A percentile compares a stretch with the other conserved stretches of the same genome.
Conservation (phyloP, 306 rosid genomes). For the Prunus armeniaca region DNA sequence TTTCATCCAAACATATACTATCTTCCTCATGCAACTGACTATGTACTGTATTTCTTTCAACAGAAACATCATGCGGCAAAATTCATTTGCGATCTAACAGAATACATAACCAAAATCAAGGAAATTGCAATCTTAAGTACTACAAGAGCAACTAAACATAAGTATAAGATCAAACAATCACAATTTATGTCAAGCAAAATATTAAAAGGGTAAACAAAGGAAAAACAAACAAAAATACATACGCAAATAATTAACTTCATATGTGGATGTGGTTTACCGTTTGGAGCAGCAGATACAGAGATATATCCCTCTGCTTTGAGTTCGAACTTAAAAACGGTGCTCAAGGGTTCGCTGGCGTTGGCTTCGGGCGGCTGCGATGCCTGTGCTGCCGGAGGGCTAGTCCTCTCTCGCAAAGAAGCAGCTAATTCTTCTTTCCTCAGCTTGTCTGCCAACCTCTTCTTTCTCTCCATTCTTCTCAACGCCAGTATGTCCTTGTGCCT, state of each 20-base stretch:
- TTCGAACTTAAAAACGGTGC: conserved; percentile 23
- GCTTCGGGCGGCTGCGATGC: background rate
- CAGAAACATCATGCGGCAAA: background rate
- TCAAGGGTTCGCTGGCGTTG: conserved; percentile 13
- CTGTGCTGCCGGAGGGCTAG: background rate
- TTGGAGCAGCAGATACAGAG: background rate
- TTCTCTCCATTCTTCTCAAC: conserved; percentile 28
- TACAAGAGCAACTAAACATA: no score
- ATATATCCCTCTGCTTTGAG: conserved; percentile 11
- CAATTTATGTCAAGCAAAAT: background rate
- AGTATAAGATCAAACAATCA: background rate
- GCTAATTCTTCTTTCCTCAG: conserved; percentile 23
- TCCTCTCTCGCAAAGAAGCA: conserved; percentile 12
- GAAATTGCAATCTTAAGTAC: background rate
- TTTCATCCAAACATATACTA: background rate
- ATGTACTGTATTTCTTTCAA: background rate
- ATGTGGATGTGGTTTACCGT: background rate
- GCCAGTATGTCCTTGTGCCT: conserved; percentile 26
- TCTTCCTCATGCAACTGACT: background rate
- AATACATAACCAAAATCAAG: background rate
- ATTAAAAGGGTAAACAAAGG: background rate
- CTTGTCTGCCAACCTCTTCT: conserved; percentile 25
- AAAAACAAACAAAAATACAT: background rate
- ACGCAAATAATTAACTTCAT: background rate
- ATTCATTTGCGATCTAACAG: background rate